A percentile compares a stretch with the other conserved stretches of the same genome.
phyloP scores from a whole-genome alignment of 176 grass and related monocot genomes.

The Zea mays region DNA sequence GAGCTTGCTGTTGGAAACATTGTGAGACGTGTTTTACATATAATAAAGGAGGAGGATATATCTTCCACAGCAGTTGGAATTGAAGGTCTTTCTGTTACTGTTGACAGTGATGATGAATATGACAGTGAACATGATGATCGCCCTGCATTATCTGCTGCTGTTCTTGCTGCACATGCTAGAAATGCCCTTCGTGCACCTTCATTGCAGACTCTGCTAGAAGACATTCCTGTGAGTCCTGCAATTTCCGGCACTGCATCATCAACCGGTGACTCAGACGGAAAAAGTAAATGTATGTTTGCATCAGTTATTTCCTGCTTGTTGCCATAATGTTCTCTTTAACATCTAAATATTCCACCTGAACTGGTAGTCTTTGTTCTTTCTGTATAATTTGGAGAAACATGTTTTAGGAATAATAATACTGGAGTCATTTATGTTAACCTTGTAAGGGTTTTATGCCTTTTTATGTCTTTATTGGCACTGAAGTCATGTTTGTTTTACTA shows the following conservation, averaged over 20 bases:
- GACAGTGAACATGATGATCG: slow-evolving; percentile 61
- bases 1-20: slow-evolving; percentile 96
- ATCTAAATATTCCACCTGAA: not conserved
- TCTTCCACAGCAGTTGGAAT: slow-evolving; percentile 66
- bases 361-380: not conserved
- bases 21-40: slow-evolving; percentile 91
- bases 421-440: slow-evolving; percentile 4
- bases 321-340: slow-evolving; percentile 26
- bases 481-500: slow-evolving; percentile 36
- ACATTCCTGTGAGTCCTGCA: slow-evolving; percentile 61
- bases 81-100: slow-evolving; percentile 66
- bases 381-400: slow-evolving; percentile 10
- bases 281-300: slow-evolving; percentile 73
- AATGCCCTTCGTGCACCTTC: slow-evolving; percentile 87
- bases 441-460: not conserved
- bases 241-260: slow-evolving; percentile 55
- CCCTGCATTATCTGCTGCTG: slow-evolving; percentile 70
- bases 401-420: slow-evolving; percentile 16
- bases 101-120: slow-evolving; percentile 74
- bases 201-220: slow-evolving; percentile 91
- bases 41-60: slow-evolving; percentile 94
- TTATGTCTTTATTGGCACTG: slow-evolving; percentile 29
- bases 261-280: slow-evolving; percentile 83
- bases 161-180: slow-evolving; percentile 90
- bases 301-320: slow-evolving; percentile 44